A percentile compares a stretch with the other conserved stretches of the same genome.
These are phyloP conservation scores for Coelastrella sp. DNA, from an alignment of 139 green algal genomes.

Conservation along the genomic window DNA sequence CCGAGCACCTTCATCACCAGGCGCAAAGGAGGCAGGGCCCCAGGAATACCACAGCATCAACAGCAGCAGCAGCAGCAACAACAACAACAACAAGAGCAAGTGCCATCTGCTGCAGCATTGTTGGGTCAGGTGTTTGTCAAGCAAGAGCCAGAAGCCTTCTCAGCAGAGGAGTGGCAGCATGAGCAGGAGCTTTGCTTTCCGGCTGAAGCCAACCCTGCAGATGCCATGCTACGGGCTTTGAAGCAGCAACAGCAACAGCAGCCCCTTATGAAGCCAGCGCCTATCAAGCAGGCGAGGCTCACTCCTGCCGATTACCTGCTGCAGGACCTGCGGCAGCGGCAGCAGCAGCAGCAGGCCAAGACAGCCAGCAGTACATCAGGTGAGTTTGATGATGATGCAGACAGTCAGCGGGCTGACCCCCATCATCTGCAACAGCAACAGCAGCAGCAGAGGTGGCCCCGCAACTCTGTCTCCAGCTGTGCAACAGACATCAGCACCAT, in stretches of 20 bases:
- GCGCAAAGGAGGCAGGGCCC: background rate
- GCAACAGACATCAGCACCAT: conserved; percentile 18
- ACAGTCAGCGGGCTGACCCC: background rate
- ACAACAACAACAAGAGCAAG: background rate
- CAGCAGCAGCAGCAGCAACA: conserved; percentile 3
- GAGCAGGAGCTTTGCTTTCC: background rate
- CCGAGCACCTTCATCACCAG: background rate
- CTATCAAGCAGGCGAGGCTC: background rate
- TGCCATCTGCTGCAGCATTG: background rate
- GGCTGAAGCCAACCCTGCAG: background rate
- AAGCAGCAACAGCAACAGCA: conserved; percentile 12
- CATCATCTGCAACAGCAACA: conserved; percentile 27
- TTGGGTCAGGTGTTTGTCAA: background rate
- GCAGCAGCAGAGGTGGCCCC: conserved; percentile 12
- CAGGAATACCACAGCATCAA: background rate
- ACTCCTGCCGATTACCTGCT: conserved; percentile 9
- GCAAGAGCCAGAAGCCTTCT: background rate
- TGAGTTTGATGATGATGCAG: background rate
- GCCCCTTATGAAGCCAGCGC: background rate
- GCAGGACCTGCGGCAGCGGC: background rate
- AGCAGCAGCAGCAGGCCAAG: conserved; percentile 6
- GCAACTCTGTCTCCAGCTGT: conserved; percentile 4
- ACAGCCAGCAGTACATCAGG: background rate
- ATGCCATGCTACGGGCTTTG: background rate
- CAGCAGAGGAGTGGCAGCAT: background rate